These are phyloP conservation scores for Ambrosiella cleistominuta DNA, from an alignment of 2,329 filamentous ascomycete species.

Conservation along the genomic window DNA sequence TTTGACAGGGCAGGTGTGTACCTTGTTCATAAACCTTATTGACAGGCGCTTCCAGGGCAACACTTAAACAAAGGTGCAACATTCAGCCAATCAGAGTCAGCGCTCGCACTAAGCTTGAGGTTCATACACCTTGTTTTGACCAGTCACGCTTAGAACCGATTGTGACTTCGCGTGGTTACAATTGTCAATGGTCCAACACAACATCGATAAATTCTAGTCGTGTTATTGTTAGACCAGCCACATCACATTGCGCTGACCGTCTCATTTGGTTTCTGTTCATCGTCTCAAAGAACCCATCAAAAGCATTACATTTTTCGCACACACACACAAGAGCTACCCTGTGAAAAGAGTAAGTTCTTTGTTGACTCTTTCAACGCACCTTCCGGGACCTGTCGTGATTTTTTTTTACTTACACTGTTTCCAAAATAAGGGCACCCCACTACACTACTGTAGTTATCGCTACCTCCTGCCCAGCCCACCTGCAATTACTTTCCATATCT, in stretches of 20 bases:
- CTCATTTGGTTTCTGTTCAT: neutral
- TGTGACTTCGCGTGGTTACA: slow-evolving; percentile 1
- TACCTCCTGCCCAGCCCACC: too few relatives aligned
- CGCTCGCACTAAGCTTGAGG: neutral
- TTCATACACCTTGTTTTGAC: neutral
- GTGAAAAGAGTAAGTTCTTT: too few relatives aligned
- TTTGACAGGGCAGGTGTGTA: too few relatives aligned
- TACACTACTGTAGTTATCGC: neutral
- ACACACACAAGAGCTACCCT: too few relatives aligned
- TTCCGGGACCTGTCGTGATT: neutral
- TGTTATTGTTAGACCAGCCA: neutral
- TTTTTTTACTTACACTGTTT: neutral
- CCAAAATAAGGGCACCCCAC: slow-evolving; percentile 5
- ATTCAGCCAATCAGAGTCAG: slow-evolving; percentile 1
- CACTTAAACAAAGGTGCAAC: slow-evolving; percentile 4
- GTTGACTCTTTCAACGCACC: neutral
- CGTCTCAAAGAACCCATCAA: too few relatives aligned
- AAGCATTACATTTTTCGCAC: too few relatives aligned
- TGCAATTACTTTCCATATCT: neutral
- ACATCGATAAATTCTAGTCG: neutral
- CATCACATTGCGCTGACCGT: neutral
- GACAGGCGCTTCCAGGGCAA: slow-evolving; percentile 11
- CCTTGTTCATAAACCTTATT: neutral
- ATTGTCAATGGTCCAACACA: neutral
- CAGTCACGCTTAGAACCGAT: neutral